Evolutionary conservation across 331 rosid genomes (phyloP), one percentile per base, ranked within the genome.

Genomic region (Saraca asoca): DNA sequence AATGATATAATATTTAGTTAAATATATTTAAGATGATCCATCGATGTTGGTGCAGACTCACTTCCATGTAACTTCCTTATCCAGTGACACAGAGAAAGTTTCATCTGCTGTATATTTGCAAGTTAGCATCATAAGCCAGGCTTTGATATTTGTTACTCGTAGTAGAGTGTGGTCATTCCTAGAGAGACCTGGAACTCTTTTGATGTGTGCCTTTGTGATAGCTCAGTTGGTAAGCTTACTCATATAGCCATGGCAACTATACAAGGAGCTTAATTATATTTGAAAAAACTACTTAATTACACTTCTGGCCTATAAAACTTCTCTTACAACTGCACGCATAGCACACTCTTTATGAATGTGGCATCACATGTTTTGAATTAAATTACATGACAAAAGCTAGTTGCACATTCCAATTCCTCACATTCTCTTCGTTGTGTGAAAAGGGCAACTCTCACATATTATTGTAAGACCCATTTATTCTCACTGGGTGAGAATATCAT

Each of bases 61-160:
- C 71, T 87, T 90, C 63, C 51, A 77, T 46, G 75, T 90, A 63
- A 53, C 55, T 15, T 85, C 95, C 69, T 54, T 90, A 65, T 73
- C 95, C 8, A 66, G 87, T 24, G 71, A 70, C 66, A 75, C 75
- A 11, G 85, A 79, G 89, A 79, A 83, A 74, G 83, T 90, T 60
- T 85, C 96, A 14, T 85, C 96, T 0, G 96, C 96, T 29, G 48
- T 90, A 49, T 90, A 90, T 80, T 81, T 87, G 56, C 96, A 90
- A 87, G 90, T 90, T 35, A 90, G 96, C 82, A 83, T 87, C 79
- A 81, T 90, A 52, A 90, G 96, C 71, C 96, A 90, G 75, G 96
- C 96, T 76, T 84, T 90, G 66, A 87, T 90, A 63, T 90, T 90
- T 57, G 96, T 90, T 31, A 90, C 96, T 12, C 86, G 95, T 12